phyloP scores from a whole-genome alignment of 2,329 filamentous ascomycete genomes.

The Talaromyces sp. region DNA sequence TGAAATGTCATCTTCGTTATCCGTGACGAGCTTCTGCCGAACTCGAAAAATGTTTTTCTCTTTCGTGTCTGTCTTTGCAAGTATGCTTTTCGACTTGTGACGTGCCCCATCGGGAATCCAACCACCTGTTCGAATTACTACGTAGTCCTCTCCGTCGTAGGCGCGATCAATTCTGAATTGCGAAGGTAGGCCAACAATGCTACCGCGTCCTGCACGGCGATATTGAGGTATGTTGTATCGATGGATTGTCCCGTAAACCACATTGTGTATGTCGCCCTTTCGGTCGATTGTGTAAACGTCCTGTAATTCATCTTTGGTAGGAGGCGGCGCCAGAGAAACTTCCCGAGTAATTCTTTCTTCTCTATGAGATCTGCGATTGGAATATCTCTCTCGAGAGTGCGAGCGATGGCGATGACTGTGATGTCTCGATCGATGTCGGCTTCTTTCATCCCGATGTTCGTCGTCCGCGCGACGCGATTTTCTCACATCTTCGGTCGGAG shows the following conservation, averaged over 20 bases:
- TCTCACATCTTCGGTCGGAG: constrained; percentile 23
- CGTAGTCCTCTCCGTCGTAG: constrained; percentile 41
- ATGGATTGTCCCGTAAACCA: constrained; percentile 71
- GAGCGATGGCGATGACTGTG: constrained; percentile 24
- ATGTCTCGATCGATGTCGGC: constrained; percentile 25
- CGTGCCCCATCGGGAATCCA: constrained; percentile 43
- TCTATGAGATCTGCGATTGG: constrained; percentile 18
- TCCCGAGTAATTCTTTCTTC: constrained; percentile 15
- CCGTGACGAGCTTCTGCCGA: constrained; percentile 21
- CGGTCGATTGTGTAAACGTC: constrained; percentile 63
- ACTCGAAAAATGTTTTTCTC: constrained; percentile 27
- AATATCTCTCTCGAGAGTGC: constrained; percentile 23
- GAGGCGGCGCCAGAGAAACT: neutral
- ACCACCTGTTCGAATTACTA: constrained; percentile 33
- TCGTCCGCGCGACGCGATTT: constrained; percentile 11
- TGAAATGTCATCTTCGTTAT: constrained; percentile 22
- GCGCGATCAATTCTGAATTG: constrained; percentile 66
- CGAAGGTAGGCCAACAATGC: constrained; percentile 63
- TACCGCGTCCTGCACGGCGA: constrained; percentile 64
- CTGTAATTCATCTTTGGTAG: constrained; percentile 19
- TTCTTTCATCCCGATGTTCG: constrained; percentile 23
- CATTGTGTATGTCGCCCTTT: constrained; percentile 72
- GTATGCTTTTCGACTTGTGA: constrained; percentile 44
- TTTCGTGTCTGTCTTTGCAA: constrained; percentile 27
- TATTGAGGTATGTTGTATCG: constrained; percentile 70